Base-by-base conservation (phyloP, 2,329 filamentous ascomycete species). In the Didymellaceae sp. region DNA sequence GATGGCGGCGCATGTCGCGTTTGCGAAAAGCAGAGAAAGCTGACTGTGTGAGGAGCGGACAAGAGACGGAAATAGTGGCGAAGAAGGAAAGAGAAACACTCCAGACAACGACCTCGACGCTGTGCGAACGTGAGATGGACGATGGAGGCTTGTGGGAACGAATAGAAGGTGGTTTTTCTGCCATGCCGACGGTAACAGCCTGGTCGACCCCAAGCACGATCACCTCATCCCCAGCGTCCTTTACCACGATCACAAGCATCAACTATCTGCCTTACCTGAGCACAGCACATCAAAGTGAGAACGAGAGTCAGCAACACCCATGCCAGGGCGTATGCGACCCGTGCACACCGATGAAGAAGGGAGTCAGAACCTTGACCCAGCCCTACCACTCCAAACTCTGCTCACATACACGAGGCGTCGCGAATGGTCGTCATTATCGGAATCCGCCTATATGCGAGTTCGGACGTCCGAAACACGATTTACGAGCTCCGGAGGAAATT, bases 291-390 rank as follows among this genome's bases (percentile, higher is more conserved):
- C 37, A 25, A 22, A 13, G 22, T 42, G 25, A 34, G 28, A 13
- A 3, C 28, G 16, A 5, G 32, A 33, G 34, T 46, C 31, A 48
- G 38, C 38, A 4, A n/a, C n/a, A n/a, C 11, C 40, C 4, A n/a
- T 16, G 8, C 7, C 28, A 43, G 40, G 30, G 20, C 43, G 10
- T 18, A 31, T 35, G 45, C 37, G 24, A 30, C 37, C 31, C 18
- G n/a, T 6, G 45, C 45, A 49, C 38, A 49, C 38, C 45, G 45
- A 49, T 49, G 31, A 43, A n/a, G 6, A 25, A 31, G 20, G 25
- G 10, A 11, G 21, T 41, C 30, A 24, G 37, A 32, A 47, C 22
- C 10, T 16, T 30, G 17, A 16, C 5, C 18, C 31, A 48, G 31
- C 45, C 38, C 24, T 45, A 48, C 38, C 38, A 35, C 31, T 37